Conservation (phyloP, 495 filamentous ascomycete genomes). For the Penicillium tannophilum region DNA sequence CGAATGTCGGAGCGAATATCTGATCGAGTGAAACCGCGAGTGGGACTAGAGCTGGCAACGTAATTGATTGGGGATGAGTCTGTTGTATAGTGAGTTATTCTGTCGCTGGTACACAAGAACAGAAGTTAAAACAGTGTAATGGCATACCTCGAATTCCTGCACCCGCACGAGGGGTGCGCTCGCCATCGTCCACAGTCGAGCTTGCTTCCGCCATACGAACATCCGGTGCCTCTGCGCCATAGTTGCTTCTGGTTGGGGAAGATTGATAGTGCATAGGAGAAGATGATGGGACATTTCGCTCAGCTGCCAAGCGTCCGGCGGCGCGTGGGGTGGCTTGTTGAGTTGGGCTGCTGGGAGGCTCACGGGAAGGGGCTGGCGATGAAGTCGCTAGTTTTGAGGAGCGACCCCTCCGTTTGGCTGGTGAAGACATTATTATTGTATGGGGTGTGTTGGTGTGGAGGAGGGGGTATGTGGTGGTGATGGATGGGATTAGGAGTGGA, state of each 20-base stretch:
- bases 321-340: slow-evolving; percentile 47
- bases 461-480: slow-evolving; percentile 12
- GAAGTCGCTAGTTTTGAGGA: slow-evolving; percentile 44
- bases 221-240: slow-evolving; percentile 56
- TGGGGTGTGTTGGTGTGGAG: slow-evolving; percentile 5
- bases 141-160: slow-evolving; percentile 66
- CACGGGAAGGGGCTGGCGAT: slow-evolving; percentile 46
- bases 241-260: slow-evolving; percentile 63
- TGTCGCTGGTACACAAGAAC: background rate
- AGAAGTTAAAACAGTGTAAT: background rate
- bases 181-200: slow-evolving; percentile 61
- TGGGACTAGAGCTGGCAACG: slow-evolving; percentile 81
- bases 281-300: slow-evolving; percentile 56
- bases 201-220: slow-evolving; percentile 58
- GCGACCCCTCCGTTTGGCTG: slow-evolving; percentile 46
- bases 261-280: slow-evolving; percentile 86
- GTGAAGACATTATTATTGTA: slow-evolving; percentile 49
- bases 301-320: slow-evolving; percentile 43
- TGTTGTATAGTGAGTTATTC: slow-evolving; percentile 31
- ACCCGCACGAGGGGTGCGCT: slow-evolving; percentile 71
- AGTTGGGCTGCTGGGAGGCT: slow-evolving; percentile 43
- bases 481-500: slow-evolving; percentile 15
- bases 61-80: slow-evolving; percentile 92
- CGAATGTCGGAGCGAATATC: slow-evolving; percentile 53
- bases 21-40: slow-evolving; percentile 44